Evolutionary conservation across 495 filamentous ascomycete genomes (phyloP).

Genomic region (Xylaria longipes): DNA sequence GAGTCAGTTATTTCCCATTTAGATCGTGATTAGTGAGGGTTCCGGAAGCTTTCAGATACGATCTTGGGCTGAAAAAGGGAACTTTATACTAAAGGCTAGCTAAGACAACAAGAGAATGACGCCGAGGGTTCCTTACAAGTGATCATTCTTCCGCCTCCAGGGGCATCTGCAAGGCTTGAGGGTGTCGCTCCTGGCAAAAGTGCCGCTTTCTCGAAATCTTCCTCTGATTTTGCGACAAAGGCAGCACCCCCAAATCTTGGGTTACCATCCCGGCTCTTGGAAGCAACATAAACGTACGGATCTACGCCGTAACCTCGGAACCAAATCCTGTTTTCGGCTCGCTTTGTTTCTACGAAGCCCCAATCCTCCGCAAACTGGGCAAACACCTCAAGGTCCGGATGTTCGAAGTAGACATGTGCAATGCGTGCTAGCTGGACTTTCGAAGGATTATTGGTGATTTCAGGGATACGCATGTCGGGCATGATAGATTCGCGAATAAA

Average conservation of each 20-base stretch:
- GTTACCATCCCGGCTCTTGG: conserved; percentile 28
- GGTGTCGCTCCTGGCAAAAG: conserved; percentile 33
- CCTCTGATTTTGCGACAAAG: conserved; percentile 49
- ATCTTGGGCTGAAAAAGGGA: not conserved
- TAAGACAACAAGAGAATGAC: not conserved
- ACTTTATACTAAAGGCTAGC: not conserved
- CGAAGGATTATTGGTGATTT: conserved; percentile 24
- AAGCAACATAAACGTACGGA: conserved; percentile 52
- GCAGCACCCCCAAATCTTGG: conserved; percentile 44
- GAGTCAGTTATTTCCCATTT: not conserved
- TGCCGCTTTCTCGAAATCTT: conserved; percentile 47
- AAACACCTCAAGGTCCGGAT: conserved; percentile 43
- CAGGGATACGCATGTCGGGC: conserved; percentile 29
- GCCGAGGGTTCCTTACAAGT: conserved; percentile 27
- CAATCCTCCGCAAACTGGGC: conserved; percentile 50
- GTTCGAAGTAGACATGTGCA: conserved; percentile 51
- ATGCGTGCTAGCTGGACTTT: conserved; percentile 49
- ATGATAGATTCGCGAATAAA: conserved; percentile 20
- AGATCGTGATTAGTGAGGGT: not conserved
- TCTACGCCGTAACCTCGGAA: conserved; percentile 55
- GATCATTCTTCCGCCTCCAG: conserved; percentile 54
- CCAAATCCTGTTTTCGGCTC: conserved; percentile 44
- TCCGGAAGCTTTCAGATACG: not conserved
- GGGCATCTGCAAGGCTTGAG: conserved; percentile 37
- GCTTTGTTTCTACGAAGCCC: conserved; percentile 46